Base-by-base conservation (phyloP, 2,329 filamentous ascomycete genomes). In the Colletotrichum sublineola region DNA sequence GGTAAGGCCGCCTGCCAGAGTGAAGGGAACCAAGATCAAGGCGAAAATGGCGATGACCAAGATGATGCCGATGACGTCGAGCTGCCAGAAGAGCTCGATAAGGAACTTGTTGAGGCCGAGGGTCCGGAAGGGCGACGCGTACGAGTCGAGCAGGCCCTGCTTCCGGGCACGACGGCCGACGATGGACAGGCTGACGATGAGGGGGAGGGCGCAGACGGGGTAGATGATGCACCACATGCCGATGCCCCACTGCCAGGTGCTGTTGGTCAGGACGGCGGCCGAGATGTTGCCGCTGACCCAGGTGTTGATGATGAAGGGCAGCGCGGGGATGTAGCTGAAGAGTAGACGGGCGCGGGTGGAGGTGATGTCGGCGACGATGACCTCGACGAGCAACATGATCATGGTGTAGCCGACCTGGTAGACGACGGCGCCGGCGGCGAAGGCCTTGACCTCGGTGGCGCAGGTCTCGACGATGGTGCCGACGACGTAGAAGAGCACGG, bases 191-290 rank as follows among this genome's bases (percentile, higher is more conserved):
- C 85, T 85, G 50, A 84, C 74, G 76, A 92, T 82, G 60, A 92
- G 83, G 2, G 90, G 89, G 12, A 91, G 74, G 3, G 87, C 81
- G 56, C 67, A 69, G 31, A 88, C 84, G 3, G 89, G 86, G 78
- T 89, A 91, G 72, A 91, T 90, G 78, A 92, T 89, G 73, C 82
- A 84, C 83, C 87, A 92, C 89, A 92, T 91, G 75, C 89, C 90
- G 42, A 90, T 85, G 42, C 90, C 90, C 89, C 89, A 91, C 71
- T 84, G 80, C 90, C 90, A 92, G 9, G 80, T 84, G 0, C 86
- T 88, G 18, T 72, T 75, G 0, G 69, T 76, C 1, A 91, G 79
- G 1, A 91, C 87, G 0, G 85, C 81, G 4, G 76, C 70, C 4
- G 87, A 83, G 55, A 92, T 80, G 75, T 91, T 83, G 36, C 90